A percentile compares a stretch with the other conserved stretches of the same genome.
These are phyloP conservation scores for Leccinum broughii DNA, from an alignment of 768 basidiomycete species.

Conservation along the genomic window DNA sequence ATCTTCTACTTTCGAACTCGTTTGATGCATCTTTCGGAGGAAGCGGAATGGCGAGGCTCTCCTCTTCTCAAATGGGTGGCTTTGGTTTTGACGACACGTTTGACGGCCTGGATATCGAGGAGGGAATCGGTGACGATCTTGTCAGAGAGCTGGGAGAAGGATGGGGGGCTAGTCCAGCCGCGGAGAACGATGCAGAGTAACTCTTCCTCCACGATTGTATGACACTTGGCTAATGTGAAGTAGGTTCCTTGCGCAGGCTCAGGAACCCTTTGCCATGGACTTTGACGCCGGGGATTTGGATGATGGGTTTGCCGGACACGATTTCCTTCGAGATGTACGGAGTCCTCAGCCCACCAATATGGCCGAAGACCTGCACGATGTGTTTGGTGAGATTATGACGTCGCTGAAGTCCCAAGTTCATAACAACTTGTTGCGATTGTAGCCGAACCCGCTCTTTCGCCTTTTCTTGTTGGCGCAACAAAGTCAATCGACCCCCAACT, in stretches of 20 bases:
- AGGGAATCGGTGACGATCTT: slow-evolving; percentile 69
- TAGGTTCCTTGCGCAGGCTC: slow-evolving; percentile 19
- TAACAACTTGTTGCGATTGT: neutral
- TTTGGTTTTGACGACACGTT: slow-evolving; percentile 56
- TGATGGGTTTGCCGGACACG: slow-evolving; percentile 23
- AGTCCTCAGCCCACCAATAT: neutral
- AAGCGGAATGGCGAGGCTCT: slow-evolving; percentile 35
- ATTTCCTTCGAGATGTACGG: slow-evolving; percentile 1
- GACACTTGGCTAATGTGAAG: slow-evolving; percentile 11
- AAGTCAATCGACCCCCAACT: slow-evolving; percentile 10
- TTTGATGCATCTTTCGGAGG: slow-evolving; percentile 61
- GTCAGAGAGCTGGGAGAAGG: slow-evolving; percentile 73
- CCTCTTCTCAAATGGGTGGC: slow-evolving; percentile 57
- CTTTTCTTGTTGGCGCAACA: slow-evolving; percentile 3
- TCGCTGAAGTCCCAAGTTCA: neutral
- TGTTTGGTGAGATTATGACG: slow-evolving; percentile 11
- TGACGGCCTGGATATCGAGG: slow-evolving; percentile 58
- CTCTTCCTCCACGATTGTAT: neutral
- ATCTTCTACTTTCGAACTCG: slow-evolving; percentile 64
- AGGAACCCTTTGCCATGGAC: slow-evolving; percentile 18
- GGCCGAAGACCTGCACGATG: neutral
- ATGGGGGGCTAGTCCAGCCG: slow-evolving; percentile 46
- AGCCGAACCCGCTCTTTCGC: slow-evolving; percentile 9
- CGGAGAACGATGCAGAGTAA: slow-evolving; percentile 19
- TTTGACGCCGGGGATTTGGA: slow-evolving; percentile 23